Evolutionary conservation across 163 green algal species (phyloP), one percentile per base, ranked within the genome.

Genomic region (Coccomyxa subellipsoidea): DNA sequence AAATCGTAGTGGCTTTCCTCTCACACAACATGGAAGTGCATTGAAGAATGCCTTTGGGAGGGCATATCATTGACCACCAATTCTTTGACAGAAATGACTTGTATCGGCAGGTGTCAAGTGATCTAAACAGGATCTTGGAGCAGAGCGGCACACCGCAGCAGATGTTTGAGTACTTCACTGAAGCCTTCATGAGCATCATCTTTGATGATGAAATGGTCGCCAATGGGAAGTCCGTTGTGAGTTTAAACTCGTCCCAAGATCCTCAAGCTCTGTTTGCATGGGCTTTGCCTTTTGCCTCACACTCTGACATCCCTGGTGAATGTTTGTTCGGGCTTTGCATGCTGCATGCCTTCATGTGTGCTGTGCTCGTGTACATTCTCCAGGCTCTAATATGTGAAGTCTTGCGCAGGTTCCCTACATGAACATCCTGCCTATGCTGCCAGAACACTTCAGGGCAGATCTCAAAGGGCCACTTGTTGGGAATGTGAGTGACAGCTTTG

Each of bases 391-490:
- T n/a, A n/a, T n/a, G n/a, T 66, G 47, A 12, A 66, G 47, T 18
- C 47, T 66, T 18, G 12, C 7, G 39, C 80, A 84, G 72, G 59
- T 79, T 3, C 76, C 76, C 32, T 85, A 69, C 76, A 77, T 84
- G 76, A 47, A 59, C 27, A n/a, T 82, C 18, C n/a, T 88, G 37
- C 69, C 79, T 21, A 36, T 18, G 25, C 23, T 86, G 79, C 38
- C 73, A 23, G 73, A 83, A 32, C 15, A 34, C 9, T 81, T 78
- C 37, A 77, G 66, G 32, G 39, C 78, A 0, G 32, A 82, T 29
- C 79, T 88, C 27, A 69, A 82, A 39, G 77, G 82, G 69, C 76
- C 83, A 39, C 70, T 90, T 69, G 89, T 90, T 38, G 37, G 54
- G 25, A 76, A 84, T 34, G 87, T 88, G 69, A 6, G 85, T 31